phyloP scores from a whole-genome alignment of 306 rosid genomes.

The Senna tora region DNA sequence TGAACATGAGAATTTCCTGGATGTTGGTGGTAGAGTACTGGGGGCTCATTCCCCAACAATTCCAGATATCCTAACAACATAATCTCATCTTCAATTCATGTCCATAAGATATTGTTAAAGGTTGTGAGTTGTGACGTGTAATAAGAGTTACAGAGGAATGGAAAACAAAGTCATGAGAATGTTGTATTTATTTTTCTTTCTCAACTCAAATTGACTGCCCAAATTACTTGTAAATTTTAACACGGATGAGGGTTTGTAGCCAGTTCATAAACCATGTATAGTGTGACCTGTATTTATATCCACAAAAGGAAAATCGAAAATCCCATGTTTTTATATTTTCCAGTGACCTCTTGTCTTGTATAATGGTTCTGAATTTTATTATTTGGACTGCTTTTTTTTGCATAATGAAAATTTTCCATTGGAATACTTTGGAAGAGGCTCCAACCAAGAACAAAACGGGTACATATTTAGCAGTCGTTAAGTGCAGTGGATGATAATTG shows the following conservation, averaged over 20 bases:
- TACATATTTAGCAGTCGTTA: neutral
- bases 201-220: constrained; percentile 33
- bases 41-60: constrained; percentile 58
- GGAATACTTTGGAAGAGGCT: neutral
- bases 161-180: constrained; percentile 1
- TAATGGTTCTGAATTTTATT: neutral
- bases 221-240: constrained; percentile 33
- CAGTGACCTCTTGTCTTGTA: neutral
- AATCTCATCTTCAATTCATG: constrained; percentile 30
- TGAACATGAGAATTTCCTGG: constrained; percentile 72
- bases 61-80: constrained; percentile 84
- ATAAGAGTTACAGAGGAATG: neutral
- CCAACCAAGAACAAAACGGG: neutral
- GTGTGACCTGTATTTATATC: neutral
- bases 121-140: constrained; percentile 26
- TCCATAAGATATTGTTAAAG: constrained; percentile 22
- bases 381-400: neutral
- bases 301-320: neutral
- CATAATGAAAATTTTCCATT: neutral
- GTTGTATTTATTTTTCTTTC: constrained; percentile 33
- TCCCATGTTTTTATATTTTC: neutral
- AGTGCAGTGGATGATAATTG: neutral
- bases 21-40: constrained; percentile 77
- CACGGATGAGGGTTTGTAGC: neutral
- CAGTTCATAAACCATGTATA: constrained; percentile 13